Conservation (phyloP, 352 stramenopile species). For the Globisporangium ultimum region DNA sequence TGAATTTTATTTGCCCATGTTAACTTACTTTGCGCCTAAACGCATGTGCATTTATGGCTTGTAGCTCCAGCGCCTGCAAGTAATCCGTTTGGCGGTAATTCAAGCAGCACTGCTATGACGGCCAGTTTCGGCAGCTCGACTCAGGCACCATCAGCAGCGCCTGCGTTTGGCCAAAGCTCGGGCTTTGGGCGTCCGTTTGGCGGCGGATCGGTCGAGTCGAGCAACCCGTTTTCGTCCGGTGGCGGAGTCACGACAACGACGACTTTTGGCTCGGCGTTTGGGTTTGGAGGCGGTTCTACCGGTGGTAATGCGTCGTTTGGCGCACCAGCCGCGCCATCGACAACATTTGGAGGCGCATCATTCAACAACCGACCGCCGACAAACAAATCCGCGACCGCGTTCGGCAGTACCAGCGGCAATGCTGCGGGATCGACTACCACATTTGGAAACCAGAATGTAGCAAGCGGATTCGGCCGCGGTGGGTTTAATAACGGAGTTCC, state of each 20-base stretch:
- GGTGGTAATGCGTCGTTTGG: neutral
- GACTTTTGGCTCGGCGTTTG: constrained; percentile 3
- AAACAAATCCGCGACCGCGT: neutral
- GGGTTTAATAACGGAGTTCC: constrained; percentile 1
- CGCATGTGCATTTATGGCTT: neutral
- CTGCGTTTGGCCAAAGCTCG: constrained; percentile 32
- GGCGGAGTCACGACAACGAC: neutral
- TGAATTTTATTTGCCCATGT: too few species aligned
- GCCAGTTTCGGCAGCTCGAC: constrained; percentile 30
- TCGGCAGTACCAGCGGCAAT: neutral
- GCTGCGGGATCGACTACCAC: neutral
- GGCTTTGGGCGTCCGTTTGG: constrained; percentile 11
- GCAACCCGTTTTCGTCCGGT: constrained; percentile 14
- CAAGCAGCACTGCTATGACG: neutral
- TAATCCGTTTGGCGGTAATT: constrained; percentile 5
- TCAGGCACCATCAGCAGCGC: constrained; percentile 8
- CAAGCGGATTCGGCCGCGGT: neutral
- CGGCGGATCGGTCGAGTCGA: neutral
- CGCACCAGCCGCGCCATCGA: neutral
- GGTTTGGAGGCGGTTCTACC: neutral
- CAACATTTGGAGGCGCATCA: constrained; percentile 2
- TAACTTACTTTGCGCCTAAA: neutral
- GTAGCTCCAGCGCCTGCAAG: neutral
- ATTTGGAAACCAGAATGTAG: constrained; percentile 3
- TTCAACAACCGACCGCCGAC: neutral